Evolutionary conservation across 2,329 filamentous ascomycete species (phyloP).

Genomic region (Botrytis galanthina): DNA sequence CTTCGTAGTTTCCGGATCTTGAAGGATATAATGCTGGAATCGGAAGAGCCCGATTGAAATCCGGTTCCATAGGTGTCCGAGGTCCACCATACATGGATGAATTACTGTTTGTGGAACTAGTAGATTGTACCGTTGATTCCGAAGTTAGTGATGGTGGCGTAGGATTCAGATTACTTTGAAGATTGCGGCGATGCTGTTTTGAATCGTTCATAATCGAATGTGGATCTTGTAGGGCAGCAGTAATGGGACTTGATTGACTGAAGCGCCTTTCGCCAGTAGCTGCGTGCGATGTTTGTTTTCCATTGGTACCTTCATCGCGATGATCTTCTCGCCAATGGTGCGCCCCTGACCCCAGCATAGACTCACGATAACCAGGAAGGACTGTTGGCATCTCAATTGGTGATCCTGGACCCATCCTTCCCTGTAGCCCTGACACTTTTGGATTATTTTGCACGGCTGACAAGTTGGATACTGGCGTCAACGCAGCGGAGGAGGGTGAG

Average conservation of each 20-base stretch:
- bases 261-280: conserved; percentile 26
- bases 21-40: conserved; percentile 33
- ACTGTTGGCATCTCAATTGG: conserved; percentile 28
- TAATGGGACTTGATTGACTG: conserved; percentile 23
- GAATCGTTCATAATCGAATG: conserved; percentile 27
- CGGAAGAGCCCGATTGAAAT: conserved; percentile 33
- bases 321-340: conserved; percentile 36
- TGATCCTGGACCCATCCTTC: conserved; percentile 24
- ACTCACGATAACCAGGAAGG: conserved; percentile 39
- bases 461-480: conserved; percentile 15
- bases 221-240: conserved; percentile 20
- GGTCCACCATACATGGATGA: conserved; percentile 34
- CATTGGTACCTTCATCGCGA: conserved; percentile 25
- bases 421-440: conserved; percentile 15
- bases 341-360: conserved; percentile 30
- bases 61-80: conserved; percentile 36
- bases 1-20: conserved; percentile 34
- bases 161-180: conserved; percentile 23
- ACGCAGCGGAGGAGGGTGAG: neutral
- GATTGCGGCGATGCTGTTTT: conserved; percentile 32
- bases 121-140: conserved; percentile 35
- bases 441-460: conserved; percentile 21
- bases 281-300: conserved; percentile 26
- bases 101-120: conserved; percentile 32
- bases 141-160: conserved; percentile 34